phyloP scores from a whole-genome alignment of 2,329 filamentous ascomycete genomes.

The Arthrinium phaeospermum region DNA sequence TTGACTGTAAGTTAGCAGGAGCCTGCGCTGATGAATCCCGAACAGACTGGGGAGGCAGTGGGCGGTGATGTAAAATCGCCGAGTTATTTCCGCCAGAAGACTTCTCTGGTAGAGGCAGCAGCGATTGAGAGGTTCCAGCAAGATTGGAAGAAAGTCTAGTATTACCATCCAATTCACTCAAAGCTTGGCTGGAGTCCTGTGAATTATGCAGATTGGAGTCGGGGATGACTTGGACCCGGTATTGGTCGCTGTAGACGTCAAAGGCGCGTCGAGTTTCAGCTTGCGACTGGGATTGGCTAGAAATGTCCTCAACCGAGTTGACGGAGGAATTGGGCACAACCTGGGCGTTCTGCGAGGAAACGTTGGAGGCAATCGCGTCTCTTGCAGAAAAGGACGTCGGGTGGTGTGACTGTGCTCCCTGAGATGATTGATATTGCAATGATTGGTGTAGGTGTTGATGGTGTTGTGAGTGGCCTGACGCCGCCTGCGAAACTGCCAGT shows the following conservation, averaged over 20 bases:
- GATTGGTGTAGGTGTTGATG: constrained; percentile 1
- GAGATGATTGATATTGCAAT: not conserved
- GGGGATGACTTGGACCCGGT: constrained; percentile 23
- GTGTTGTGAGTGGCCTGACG: constrained; percentile 9
- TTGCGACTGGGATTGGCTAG: constrained; percentile 31
- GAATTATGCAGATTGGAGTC: constrained; percentile 26
- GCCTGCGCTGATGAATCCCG: not conserved
- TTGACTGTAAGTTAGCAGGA: constrained; percentile 10
- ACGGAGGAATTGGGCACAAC: constrained; percentile 28
- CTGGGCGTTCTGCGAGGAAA: constrained; percentile 37
- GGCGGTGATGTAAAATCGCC: not conserved
- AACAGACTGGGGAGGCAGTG: not conserved
- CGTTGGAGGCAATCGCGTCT: not conserved
- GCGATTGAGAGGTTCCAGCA: constrained; percentile 24
- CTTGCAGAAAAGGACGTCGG: not conserved
- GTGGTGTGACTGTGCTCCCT: not conserved
- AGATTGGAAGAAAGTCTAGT: constrained; percentile 30
- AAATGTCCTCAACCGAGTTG: constrained; percentile 23
- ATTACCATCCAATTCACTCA: constrained; percentile 35
- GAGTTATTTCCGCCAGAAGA: constrained; percentile 10
- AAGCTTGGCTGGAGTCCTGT: constrained; percentile 33
- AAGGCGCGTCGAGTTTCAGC: constrained; percentile 25
- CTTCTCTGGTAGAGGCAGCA: constrained; percentile 19
- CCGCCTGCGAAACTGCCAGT: constrained; percentile 5
- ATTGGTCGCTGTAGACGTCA: constrained; percentile 31